Conservation (phyloP, 2,329 filamentous ascomycete genomes). For the Cladophialophora exuberans region DNA sequence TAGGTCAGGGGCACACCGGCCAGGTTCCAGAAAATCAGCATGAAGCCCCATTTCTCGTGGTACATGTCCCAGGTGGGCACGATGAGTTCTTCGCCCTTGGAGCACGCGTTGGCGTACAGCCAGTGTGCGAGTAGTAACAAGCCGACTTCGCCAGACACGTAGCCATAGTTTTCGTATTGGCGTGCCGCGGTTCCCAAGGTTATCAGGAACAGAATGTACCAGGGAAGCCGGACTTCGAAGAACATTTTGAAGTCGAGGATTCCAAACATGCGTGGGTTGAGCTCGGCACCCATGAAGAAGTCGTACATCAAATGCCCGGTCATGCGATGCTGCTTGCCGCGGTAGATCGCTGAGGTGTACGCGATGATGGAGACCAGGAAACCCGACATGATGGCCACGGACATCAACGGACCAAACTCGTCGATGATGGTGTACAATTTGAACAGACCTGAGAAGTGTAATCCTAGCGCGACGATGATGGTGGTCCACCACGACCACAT, state of each 20-base stretch:
- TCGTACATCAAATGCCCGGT: slow-evolving; percentile 80
- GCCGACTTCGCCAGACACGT: slow-evolving; percentile 79
- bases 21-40: slow-evolving; percentile 97
- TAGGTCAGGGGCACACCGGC: slow-evolving; percentile 88
- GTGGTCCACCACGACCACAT: slow-evolving; percentile 86
- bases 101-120: slow-evolving; percentile 88
- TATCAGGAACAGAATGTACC: slow-evolving; percentile 85
- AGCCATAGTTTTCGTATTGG: slow-evolving; percentile 83
- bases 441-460: slow-evolving; percentile 85
- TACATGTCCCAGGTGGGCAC: slow-evolving; percentile 94
- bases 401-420: slow-evolving; percentile 91
- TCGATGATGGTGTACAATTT: slow-evolving; percentile 90
- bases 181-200: slow-evolving; percentile 75
- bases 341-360: slow-evolving; percentile 79
- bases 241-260: slow-evolving; percentile 94
- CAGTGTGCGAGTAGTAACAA: slow-evolving; percentile 90
- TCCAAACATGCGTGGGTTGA: slow-evolving; percentile 83
- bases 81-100: slow-evolving; percentile 90
- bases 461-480: slow-evolving; percentile 67
- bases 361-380: slow-evolving; percentile 81
- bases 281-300: slow-evolving; percentile 88
- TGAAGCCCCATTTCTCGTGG: slow-evolving; percentile 96
- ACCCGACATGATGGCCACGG: slow-evolving; percentile 88
- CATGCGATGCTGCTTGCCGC: slow-evolving; percentile 90
- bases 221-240: slow-evolving; percentile 88